Evolutionary conservation across 2,329 filamentous ascomycete species (phyloP).

Genomic region (Ophiostoma pallidulum): DNA sequence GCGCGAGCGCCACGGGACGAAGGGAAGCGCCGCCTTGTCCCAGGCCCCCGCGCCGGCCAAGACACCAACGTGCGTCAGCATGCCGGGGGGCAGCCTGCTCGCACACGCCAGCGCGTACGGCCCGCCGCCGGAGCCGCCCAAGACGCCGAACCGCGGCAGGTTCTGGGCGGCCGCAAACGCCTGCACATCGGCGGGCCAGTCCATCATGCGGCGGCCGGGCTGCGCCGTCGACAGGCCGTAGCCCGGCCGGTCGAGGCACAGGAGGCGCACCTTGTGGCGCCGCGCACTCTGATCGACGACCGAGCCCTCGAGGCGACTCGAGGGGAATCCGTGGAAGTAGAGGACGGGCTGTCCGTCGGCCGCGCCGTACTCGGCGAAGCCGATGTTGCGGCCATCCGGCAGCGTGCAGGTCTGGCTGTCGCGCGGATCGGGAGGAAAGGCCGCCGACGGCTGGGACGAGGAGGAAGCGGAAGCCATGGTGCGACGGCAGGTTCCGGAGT

Average conservation of each 20-base stretch:
- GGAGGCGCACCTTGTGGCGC: constrained; percentile 23
- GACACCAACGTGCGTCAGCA: constrained; percentile 28
- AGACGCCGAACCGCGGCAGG: constrained; percentile 23
- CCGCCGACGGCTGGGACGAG: neutral
- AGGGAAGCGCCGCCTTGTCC: too few relatives aligned
- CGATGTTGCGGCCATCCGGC: constrained; percentile 31
- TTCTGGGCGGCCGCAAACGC: constrained; percentile 21
- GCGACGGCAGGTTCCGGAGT: too few relatives aligned
- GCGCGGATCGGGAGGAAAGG: neutral
- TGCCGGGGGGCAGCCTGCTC: constrained; percentile 19
- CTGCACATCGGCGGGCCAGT: constrained; percentile 27
- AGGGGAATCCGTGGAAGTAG: constrained; percentile 35
- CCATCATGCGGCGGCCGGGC: constrained; percentile 23
- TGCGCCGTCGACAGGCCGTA: constrained; percentile 31
- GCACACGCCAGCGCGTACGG: constrained; percentile 30
- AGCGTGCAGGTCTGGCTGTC: constrained; percentile 25
- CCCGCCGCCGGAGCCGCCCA: constrained; percentile 28
- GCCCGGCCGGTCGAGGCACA: constrained; percentile 34
- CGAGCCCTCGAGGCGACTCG: constrained; percentile 29
- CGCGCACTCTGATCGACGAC: constrained; percentile 21
- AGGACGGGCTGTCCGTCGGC: constrained; percentile 25
- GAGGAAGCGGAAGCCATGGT: neutral
- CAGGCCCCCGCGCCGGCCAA: constrained; percentile 23
- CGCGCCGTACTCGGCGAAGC: constrained; percentile 31
- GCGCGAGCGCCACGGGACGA: constrained; percentile 21